A percentile compares a stretch with the other conserved stretches of the same genome.
phyloP scores from a whole-genome alignment of 2,329 filamentous ascomycete genomes.

The Colletotrichum melonis region DNA sequence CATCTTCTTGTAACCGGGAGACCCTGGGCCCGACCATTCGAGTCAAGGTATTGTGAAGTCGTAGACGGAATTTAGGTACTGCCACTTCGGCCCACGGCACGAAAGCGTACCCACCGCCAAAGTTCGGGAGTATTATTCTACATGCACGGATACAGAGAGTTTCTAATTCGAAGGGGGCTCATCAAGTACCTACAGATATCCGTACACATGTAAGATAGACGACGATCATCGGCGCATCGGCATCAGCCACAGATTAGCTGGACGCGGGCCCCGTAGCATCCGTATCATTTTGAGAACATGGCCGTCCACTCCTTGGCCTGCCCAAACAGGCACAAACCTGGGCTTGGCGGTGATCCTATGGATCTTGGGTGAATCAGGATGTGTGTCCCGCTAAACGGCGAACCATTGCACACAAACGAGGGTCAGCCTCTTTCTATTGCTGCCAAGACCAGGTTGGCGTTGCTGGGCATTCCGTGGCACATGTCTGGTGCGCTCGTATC shows the following conservation, averaged over 20 bases:
- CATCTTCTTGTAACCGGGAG: neutral
- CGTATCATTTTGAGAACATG: neutral
- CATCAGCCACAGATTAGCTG: neutral
- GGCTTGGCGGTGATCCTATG: slow-evolving; percentile 2
- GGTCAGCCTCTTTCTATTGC: neutral
- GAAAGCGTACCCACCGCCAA: neutral
- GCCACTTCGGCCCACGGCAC: neutral
- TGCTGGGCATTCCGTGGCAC: slow-evolving; percentile 1
- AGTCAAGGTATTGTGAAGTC: neutral
- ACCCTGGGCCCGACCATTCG: neutral
- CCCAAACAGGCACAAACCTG: neutral
- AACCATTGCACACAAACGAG: neutral
- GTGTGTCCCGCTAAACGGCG: neutral
- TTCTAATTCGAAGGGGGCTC: neutral
- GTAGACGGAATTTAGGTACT: neutral
- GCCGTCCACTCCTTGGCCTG: neutral
- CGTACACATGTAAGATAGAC: neutral
- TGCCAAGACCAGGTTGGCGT: slow-evolving; percentile 6
- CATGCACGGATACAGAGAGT: neutral
- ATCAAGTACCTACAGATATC: neutral
- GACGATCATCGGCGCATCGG: neutral
- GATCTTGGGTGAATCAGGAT: neutral
- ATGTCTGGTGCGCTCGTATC: neutral
- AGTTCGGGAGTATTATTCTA: neutral
- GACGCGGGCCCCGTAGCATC: neutral